phyloP scores from a whole-genome alignment of 192 early-diverging fungal species.

The Funneliformis mosseae region DNA sequence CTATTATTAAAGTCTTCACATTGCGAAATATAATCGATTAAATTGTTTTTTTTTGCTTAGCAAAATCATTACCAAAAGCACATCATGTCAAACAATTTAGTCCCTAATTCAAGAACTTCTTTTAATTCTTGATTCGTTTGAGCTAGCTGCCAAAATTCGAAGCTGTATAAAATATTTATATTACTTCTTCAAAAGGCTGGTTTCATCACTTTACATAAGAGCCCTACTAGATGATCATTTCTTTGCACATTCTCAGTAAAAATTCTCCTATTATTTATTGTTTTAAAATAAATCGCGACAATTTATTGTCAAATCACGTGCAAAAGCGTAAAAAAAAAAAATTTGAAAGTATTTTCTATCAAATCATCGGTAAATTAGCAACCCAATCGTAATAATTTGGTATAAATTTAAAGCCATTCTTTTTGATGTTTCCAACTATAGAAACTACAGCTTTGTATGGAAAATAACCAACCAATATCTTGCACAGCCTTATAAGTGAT shows the following conservation, averaged over 20 bases:
- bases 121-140: background rate
- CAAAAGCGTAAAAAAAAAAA: background rate
- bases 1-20: background rate
- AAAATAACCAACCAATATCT: background rate
- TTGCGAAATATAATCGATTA: background rate
- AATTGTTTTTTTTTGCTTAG: background rate
- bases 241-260: background rate
- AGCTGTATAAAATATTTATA: background rate
- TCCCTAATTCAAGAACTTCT: background rate
- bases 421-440: background rate
- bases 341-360: background rate
- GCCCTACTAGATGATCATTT: background rate
- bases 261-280: background rate
- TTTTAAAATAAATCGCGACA: background rate
- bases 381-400: background rate
- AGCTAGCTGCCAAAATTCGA: background rate
- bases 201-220: background rate
- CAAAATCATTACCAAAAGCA: background rate
- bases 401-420: background rate
- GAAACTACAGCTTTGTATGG: background rate
- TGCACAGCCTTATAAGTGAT: background rate
- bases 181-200: background rate
- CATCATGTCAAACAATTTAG: background rate
- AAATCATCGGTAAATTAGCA: background rate
- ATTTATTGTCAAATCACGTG: background rate